Conservation (phyloP, 2,329 filamentous ascomycete genomes). For the Emergomyces orientalis region DNA sequence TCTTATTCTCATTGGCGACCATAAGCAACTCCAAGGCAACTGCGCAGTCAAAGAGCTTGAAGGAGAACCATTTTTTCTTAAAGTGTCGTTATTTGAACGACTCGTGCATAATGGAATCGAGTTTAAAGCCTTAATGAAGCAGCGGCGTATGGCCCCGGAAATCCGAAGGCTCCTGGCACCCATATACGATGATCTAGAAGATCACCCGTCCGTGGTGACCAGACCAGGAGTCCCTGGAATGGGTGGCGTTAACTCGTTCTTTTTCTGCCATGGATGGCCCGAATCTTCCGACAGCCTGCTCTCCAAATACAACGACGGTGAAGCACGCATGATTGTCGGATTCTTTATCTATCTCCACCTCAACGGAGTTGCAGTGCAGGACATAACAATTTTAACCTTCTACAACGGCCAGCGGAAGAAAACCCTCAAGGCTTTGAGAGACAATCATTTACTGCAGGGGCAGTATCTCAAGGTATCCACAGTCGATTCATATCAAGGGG, state of each 20-base stretch:
- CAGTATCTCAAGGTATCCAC: conserved; percentile 57
- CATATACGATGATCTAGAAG: conserved; percentile 51
- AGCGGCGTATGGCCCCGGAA: conserved; percentile 64
- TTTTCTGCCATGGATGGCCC: conserved; percentile 55
- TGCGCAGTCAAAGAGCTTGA: conserved; percentile 55
- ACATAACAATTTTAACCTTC: conserved; percentile 76
- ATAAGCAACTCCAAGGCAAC: conserved; percentile 64
- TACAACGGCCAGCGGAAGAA: conserved; percentile 73
- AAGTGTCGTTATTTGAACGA: conserved; percentile 71
- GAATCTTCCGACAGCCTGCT: conserved; percentile 55
- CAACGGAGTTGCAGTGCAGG: conserved; percentile 50
- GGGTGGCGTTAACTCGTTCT: conserved; percentile 51
- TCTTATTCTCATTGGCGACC: conserved; percentile 65
- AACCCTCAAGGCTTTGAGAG: conserved; percentile 43
- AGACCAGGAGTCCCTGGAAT: conserved; percentile 52
- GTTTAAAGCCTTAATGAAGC: conserved; percentile 55
- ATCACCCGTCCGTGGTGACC: conserved; percentile 49
- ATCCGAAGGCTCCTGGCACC: conserved; percentile 52
- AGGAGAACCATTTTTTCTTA: conserved; percentile 53
- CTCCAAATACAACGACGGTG: conserved; percentile 59
- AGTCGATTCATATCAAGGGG: conserved; percentile 82
- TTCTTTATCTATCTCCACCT: conserved; percentile 63
- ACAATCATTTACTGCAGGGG: conserved; percentile 38
- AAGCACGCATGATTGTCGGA: conserved; percentile 65
- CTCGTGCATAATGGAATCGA: conserved; percentile 57